Base-by-base conservation (phyloP, 371 early-diverging fungal genomes). In the Paraphysoderma sedebokerense region DNA sequence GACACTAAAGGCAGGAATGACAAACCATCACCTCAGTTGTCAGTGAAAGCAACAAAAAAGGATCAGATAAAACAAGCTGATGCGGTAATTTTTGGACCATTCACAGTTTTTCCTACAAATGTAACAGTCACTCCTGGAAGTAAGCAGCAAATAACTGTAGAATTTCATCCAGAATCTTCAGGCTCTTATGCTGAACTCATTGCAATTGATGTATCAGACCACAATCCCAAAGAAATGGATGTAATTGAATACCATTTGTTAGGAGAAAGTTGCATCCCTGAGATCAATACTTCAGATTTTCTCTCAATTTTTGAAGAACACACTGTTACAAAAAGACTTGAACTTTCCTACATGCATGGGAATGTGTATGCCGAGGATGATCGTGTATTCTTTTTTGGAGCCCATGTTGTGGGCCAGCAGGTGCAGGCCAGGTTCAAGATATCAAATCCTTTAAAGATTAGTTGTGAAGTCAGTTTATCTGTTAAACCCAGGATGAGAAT, bases 231-330 rank as follows among this genome's bases (percentile, higher is more conserved):
- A 19, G 68, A 70, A 19, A 53, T 53, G 28, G 70, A 72, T 38
- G 60, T 58, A 5, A 49, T 74, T 22, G 75, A 71, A 49, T 75
- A 72, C 44, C 44, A 60, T 6, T 55, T 75, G 2, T 37, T 65
- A 7, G 75, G 66, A 6, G 75, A 75, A 46, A 64, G 65, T 38
- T 73, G 74, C 48, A 40, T 70, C 1, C 74, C 74, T 3, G 68
- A 66, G 6, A 72, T 75, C 30, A 67, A 67, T 56, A 70, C 72
- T 4, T 40, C 54, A 3, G 75, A 75, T 33, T 62, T 59, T 38
- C 32, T 58, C 2, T 65, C 71, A 0, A 71, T 75, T 2, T 75
- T 75, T 48, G 73, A 71, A 49, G 75, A 72, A 50, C 69, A 69
- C 20, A 53, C 67, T 8, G 59, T 75, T 0, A 61, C 63, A 54